Percentiles rank a stretch among this genome's conserved stretches.
Evolutionary conservation across 805 yeast genomes (phyloP).

Genomic region (Wickerhamiella spandovensis): DNA sequence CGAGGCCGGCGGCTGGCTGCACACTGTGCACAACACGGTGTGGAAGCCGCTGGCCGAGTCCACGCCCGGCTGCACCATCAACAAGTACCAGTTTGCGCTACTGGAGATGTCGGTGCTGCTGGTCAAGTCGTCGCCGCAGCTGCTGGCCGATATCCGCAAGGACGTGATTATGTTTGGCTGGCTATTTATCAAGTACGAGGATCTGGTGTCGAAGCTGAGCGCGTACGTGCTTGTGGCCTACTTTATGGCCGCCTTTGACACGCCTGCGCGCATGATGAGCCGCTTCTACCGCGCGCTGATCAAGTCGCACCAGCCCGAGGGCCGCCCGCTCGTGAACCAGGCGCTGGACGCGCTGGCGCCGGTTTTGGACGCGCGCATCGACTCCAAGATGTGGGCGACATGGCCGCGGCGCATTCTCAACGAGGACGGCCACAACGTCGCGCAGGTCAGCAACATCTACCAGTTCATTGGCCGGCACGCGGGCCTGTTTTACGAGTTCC

Average conservation of each 20-base stretch:
- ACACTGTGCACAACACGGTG: slow-evolving; percentile 42
- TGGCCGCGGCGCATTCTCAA: slow-evolving; percentile 89
- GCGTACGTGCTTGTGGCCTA: slow-evolving; percentile 81
- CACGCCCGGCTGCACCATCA: slow-evolving; percentile 32
- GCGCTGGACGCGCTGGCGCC: slow-evolving; percentile 85
- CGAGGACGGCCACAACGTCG: slow-evolving; percentile 78
- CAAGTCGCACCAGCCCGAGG: slow-evolving; percentile 74
- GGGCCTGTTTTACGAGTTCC: slow-evolving; percentile 66
- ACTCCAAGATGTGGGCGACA: slow-evolving; percentile 62
- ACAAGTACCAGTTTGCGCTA: slow-evolving; percentile 60
- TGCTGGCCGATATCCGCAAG: slow-evolving; percentile 50
- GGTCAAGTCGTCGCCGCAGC: slow-evolving; percentile 50
- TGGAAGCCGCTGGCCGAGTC: slow-evolving; percentile 49
- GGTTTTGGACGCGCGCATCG: slow-evolving; percentile 57
- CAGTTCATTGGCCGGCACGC: slow-evolving; percentile 81
- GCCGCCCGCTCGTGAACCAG: slow-evolving; percentile 68
- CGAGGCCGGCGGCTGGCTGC: slow-evolving; percentile 43
- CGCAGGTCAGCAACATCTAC: slow-evolving; percentile 75
- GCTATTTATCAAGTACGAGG: slow-evolving; percentile 85
- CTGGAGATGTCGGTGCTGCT: slow-evolving; percentile 70
- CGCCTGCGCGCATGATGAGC: slow-evolving; percentile 76
- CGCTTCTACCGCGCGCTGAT: slow-evolving; percentile 86
- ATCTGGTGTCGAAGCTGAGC: slow-evolving; percentile 75
- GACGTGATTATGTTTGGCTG: slow-evolving; percentile 89
- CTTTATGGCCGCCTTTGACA: slow-evolving; percentile 77